A percentile compares a stretch with the other conserved stretches of the same genome.
Evolutionary conservation across 306 rosid genomes (phyloP).

Genomic region (Malus orientalis): DNA sequence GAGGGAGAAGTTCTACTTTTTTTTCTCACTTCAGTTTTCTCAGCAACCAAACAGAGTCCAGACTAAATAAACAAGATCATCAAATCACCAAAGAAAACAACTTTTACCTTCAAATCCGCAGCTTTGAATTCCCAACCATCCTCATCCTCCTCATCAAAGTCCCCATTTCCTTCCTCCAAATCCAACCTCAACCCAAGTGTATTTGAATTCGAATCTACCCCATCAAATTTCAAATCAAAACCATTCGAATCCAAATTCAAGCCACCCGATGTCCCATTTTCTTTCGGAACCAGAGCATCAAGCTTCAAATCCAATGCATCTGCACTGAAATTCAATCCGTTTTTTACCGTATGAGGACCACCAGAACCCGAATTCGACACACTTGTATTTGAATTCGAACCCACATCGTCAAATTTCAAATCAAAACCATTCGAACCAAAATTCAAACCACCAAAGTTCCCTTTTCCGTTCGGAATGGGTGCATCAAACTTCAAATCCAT

Average conservation of each 20-base stretch:
- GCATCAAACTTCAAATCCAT: background rate
- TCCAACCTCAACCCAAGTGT: conserved; percentile 9
- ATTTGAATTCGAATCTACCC: background rate
- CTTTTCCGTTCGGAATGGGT: background rate
- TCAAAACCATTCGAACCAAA: background rate
- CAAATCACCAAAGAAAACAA: background rate
- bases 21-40: background rate
- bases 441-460: background rate
- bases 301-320: conserved; percentile 4
- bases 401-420: background rate
- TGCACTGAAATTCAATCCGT: background rate
- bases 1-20: background rate
- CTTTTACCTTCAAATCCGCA: conserved; percentile 48
- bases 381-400: background rate
- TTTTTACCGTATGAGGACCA: background rate
- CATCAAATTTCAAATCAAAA: background rate
- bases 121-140: conserved; percentile 96
- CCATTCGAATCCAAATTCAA: background rate
- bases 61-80: background rate
- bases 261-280: background rate
- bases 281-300: background rate
- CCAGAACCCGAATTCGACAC: background rate
- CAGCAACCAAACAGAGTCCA: background rate
- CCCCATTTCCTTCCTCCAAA: conserved; percentile 22
- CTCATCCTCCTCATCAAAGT: conserved; percentile 30